Percentiles rank a stretch among this genome's conserved stretches.
phyloP scores from a whole-genome alignment of 1,284 basidiomycete species.

The Afroboletus lepidellus region DNA sequence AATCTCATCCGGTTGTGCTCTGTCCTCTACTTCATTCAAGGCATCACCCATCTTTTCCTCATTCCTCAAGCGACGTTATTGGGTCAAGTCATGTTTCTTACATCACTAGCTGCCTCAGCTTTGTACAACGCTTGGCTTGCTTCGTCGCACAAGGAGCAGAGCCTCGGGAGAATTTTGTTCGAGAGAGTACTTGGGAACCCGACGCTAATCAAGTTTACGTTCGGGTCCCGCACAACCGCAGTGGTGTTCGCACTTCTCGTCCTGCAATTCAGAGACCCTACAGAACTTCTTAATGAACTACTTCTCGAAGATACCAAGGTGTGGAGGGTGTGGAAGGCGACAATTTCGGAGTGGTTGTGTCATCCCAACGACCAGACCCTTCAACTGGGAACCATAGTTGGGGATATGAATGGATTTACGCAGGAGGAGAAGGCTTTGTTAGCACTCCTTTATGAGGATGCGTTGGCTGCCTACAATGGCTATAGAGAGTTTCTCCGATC shows the following conservation, averaged over 20 bases:
- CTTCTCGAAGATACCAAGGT: not conserved
- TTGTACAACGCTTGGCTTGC: constrained; percentile 23
- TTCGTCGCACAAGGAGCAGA: constrained; percentile 20
- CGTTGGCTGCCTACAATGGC: not conserved
- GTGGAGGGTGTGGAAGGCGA: not conserved
- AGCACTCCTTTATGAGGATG: not conserved
- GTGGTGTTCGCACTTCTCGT: not conserved
- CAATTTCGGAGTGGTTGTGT: not conserved
- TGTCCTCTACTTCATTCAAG: too few species aligned
- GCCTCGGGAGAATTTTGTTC: constrained; percentile 24
- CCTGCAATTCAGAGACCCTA: not conserved
- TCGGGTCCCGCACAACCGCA: constrained; percentile 8
- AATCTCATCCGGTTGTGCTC: too few species aligned
- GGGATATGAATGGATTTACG: too few species aligned
- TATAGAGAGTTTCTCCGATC: not conserved
- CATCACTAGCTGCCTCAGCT: constrained; percentile 27
- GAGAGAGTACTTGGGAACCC: too few species aligned
- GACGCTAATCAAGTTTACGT: constrained; percentile 18
- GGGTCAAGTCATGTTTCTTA: constrained; percentile 30
- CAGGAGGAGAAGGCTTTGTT: not conserved
- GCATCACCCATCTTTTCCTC: constrained; percentile 26
- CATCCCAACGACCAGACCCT: not conserved
- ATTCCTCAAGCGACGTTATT: constrained; percentile 28
- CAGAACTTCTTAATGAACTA: not conserved
- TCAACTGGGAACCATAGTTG: not conserved